A percentile compares a stretch with the other conserved stretches of the same genome.
These are phyloP conservation scores for Petrea volubilis DNA, from an alignment of 257 asterid genomes.

Conservation along the genomic window DNA sequence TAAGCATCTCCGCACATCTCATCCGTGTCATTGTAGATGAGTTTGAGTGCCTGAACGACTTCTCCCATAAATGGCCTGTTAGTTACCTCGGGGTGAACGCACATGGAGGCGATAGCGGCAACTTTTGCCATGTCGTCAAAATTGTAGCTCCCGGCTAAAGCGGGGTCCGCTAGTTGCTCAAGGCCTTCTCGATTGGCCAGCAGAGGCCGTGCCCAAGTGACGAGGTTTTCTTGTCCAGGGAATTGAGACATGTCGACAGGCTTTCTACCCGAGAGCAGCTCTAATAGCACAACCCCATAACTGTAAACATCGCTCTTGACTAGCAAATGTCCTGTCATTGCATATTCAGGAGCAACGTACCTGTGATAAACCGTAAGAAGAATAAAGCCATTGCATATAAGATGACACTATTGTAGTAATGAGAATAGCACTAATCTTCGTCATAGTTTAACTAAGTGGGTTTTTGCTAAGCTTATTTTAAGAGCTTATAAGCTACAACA, in stretches of 20 bases:
- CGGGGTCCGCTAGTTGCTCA: constrained; percentile 61
- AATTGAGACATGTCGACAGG: constrained; percentile 76
- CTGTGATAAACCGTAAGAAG: constrained; percentile 24
- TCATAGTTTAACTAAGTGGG: too few relatives aligned
- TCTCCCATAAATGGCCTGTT: constrained; percentile 77
- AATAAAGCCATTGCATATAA: too few relatives aligned
- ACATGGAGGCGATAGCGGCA: constrained; percentile 72
- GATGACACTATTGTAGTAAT: too few relatives aligned
- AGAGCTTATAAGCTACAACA: too few relatives aligned
- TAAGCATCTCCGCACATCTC: constrained; percentile 63
- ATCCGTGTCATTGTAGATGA: constrained; percentile 54
- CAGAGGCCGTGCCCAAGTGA: constrained; percentile 72
- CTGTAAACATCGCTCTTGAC: constrained; percentile 74
- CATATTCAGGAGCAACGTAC: constrained; percentile 76
- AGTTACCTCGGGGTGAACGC: constrained; percentile 74
- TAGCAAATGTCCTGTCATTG: constrained; percentile 71
- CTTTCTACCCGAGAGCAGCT: constrained; percentile 60
- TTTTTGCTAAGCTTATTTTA: too few relatives aligned
- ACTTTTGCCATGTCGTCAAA: constrained; percentile 77
- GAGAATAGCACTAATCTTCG: too few relatives aligned
- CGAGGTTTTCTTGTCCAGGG: constrained; percentile 71
- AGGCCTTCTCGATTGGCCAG: constrained; percentile 66
- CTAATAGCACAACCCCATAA: constrained; percentile 67
- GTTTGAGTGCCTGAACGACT: constrained; percentile 75
- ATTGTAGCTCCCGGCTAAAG: constrained; percentile 55